Base-by-base conservation (phyloP, 192 early-diverging fungal species). In the Diversispora epigaea region DNA sequence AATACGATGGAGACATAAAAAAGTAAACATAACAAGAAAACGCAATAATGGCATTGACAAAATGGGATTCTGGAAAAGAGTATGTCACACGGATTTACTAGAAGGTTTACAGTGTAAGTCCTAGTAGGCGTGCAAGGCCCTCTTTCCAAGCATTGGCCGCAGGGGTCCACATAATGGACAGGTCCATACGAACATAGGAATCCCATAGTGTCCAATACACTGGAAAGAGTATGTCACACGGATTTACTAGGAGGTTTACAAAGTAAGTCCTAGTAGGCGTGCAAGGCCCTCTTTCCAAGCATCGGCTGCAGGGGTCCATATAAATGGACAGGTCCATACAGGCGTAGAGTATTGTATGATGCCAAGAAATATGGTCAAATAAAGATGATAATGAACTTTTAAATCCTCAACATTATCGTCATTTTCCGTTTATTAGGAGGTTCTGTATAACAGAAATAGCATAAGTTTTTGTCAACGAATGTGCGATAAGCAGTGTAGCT, bases 181-280 rank as follows among this genome's bases (percentile, higher is more conserved):
- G 68, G 21, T 69, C 49, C 66, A 50, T 68, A 71, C 54, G n/a
- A 25, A 56, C 52, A 41, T 70, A 70, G 40, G 52, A 70, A 70
- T 56, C 68, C 22, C 0, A 56, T 70, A 56, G 7, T n/a, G 25
- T 55, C 68, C 32, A 70, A 70, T 70, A 70, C 43, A 70, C 52
- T 70, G 68, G 52, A 67, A 54, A 55, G 64, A 67, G 61, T 67
- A 76, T 65, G 45, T 76, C 47, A 52, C 15, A 76, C 62, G 64
- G 67, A 64, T 45, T 76, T 64, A 39, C 62, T 76, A 76, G 55
- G n/a, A 74, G 58, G 58, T 19, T 74, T 52, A 74, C 58, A 67
- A 0, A 68, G 57, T 56, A 17, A 15, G 40, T 71, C 25, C 69
- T 71, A 71, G 54, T 44, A 71, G 54, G 69, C 10, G 10, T 71